phyloP scores from a whole-genome alignment of 768 basidiomycete genomes.

The Hortiboletus flavorubellus region DNA sequence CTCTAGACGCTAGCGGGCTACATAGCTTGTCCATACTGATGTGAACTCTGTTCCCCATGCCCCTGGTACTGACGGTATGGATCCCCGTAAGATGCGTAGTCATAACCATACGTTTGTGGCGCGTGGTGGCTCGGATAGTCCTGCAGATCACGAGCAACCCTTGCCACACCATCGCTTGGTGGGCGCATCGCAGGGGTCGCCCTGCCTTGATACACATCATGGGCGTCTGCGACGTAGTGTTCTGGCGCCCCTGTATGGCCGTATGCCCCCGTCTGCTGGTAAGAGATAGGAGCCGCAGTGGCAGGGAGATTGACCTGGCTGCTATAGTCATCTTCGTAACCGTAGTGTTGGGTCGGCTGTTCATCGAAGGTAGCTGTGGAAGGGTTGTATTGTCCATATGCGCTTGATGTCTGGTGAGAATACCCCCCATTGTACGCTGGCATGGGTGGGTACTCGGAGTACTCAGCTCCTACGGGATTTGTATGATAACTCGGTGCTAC shows the following conservation, averaged over 20 bases:
- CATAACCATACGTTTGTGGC: slow-evolving; percentile 24
- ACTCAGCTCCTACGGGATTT: slow-evolving; percentile 40
- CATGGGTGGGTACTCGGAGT: slow-evolving; percentile 63
- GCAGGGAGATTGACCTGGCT: slow-evolving; percentile 58
- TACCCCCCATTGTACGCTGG: slow-evolving; percentile 69
- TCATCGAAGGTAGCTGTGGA: slow-evolving; percentile 55
- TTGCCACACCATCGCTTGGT: slow-evolving; percentile 30
- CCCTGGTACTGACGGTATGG: slow-evolving; percentile 29
- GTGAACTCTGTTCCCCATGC: slow-evolving; percentile 26
- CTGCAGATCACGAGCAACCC: slow-evolving; percentile 40
- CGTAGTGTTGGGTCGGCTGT: slow-evolving; percentile 46
- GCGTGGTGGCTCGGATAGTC: slow-evolving; percentile 33
- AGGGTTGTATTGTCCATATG: slow-evolving; percentile 54
- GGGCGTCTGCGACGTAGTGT: slow-evolving; percentile 42
- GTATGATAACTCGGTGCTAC: slow-evolving; percentile 35
- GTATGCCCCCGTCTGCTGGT: slow-evolving; percentile 32
- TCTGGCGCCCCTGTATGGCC: slow-evolving; percentile 17
- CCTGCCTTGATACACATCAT: slow-evolving; percentile 55
- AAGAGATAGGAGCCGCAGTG: slow-evolving; percentile 57
- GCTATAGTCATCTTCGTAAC: slow-evolving; percentile 68
- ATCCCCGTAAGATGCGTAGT: slow-evolving; percentile 29
- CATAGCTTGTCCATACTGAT: slow-evolving; percentile 34
- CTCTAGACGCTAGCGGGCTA: slow-evolving; percentile 18
- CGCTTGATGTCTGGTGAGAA: slow-evolving; percentile 50
- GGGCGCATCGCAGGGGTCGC: slow-evolving; percentile 35